A percentile compares a stretch with the other conserved stretches of the same genome.
Evolutionary conservation across 2,329 filamentous ascomycete species (phyloP).

Genomic region (Exophiala sideris): DNA sequence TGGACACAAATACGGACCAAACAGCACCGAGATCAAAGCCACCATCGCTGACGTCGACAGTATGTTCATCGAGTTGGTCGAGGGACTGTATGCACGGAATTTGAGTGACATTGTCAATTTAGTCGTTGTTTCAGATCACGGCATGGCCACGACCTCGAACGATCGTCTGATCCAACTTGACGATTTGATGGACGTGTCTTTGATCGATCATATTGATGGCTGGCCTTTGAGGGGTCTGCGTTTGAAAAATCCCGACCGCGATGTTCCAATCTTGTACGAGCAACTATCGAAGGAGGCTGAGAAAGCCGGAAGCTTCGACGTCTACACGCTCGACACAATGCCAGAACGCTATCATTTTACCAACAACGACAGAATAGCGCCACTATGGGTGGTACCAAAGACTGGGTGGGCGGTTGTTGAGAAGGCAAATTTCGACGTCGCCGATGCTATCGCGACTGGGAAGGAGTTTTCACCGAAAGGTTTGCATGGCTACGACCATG

Average conservation of each 20-base stretch:
- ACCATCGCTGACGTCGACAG: slow-evolving; percentile 77
- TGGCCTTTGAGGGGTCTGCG: slow-evolving; percentile 91
- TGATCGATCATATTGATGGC: slow-evolving; percentile 82
- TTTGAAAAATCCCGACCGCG: slow-evolving; percentile 63
- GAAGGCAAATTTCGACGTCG: slow-evolving; percentile 72
- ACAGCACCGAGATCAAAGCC: slow-evolving; percentile 81
- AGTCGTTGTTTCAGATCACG: slow-evolving; percentile 94
- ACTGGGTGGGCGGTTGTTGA: slow-evolving; percentile 89
- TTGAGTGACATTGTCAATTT: slow-evolving; percentile 88
- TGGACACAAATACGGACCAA: slow-evolving; percentile 86
- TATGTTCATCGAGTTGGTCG: slow-evolving; percentile 75
- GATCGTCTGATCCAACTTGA: slow-evolving; percentile 83
- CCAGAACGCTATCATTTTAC: slow-evolving; percentile 89
- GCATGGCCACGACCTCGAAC: slow-evolving; percentile 90
- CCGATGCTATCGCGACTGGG: slow-evolving; percentile 61
- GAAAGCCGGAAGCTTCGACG: slow-evolving; percentile 63
- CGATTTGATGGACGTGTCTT: slow-evolving; percentile 72
- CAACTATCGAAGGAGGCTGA: slow-evolving; percentile 49
- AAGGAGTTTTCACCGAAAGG: slow-evolving; percentile 74
- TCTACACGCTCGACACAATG: slow-evolving; percentile 86
- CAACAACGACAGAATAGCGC: slow-evolving; percentile 83
- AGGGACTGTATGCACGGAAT: slow-evolving; percentile 74
- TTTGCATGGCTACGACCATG: slow-evolving; percentile 90
- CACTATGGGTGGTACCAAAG: slow-evolving; percentile 89
- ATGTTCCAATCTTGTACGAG: slow-evolving; percentile 67